Conservation (phyloP, 2,329 filamentous ascomycete species). For the Fusarium equiseti region DNA sequence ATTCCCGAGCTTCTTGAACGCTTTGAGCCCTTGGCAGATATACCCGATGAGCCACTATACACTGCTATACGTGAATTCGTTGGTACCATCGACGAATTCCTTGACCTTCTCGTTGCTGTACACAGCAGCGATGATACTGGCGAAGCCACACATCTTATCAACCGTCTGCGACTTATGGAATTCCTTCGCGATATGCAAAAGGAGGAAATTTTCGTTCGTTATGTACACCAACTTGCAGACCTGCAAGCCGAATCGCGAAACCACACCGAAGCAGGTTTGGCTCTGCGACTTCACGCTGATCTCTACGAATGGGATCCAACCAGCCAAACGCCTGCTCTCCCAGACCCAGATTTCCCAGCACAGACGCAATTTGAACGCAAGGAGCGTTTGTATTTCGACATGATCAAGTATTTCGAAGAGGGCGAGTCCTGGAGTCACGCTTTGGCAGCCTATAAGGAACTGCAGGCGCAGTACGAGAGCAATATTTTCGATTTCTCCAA, state of each 20-base stretch:
- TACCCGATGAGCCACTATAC: slow-evolving; percentile 79
- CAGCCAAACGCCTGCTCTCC: slow-evolving; percentile 72
- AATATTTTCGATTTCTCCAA: slow-evolving; percentile 93
- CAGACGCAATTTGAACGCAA: slow-evolving; percentile 94
- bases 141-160: slow-evolving; percentile 86
- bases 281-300: slow-evolving; percentile 89
- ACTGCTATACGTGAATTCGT: slow-evolving; percentile 82
- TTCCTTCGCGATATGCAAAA: slow-evolving; percentile 97
- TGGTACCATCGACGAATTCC: slow-evolving; percentile 86
- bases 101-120: slow-evolving; percentile 91
- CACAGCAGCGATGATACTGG: slow-evolving; percentile 80
- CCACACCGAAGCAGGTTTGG: slow-evolving; percentile 87
- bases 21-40: slow-evolving; percentile 77
- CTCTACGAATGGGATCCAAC: slow-evolving; percentile 91
- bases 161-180: slow-evolving; percentile 92
- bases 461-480: slow-evolving; percentile 90
- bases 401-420: slow-evolving; percentile 95
- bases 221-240: slow-evolving; percentile 89
- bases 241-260: slow-evolving; percentile 82
- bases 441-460: slow-evolving; percentile 87
- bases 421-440: slow-evolving; percentile 95
- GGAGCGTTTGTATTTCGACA: slow-evolving; percentile 90
- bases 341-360: slow-evolving; percentile 81
- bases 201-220: slow-evolving; percentile 95
- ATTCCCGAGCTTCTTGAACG: slow-evolving; percentile 85